Evolutionary conservation across 345 rosid genomes (phyloP).

Genomic region (Isatis tinctoria): DNA sequence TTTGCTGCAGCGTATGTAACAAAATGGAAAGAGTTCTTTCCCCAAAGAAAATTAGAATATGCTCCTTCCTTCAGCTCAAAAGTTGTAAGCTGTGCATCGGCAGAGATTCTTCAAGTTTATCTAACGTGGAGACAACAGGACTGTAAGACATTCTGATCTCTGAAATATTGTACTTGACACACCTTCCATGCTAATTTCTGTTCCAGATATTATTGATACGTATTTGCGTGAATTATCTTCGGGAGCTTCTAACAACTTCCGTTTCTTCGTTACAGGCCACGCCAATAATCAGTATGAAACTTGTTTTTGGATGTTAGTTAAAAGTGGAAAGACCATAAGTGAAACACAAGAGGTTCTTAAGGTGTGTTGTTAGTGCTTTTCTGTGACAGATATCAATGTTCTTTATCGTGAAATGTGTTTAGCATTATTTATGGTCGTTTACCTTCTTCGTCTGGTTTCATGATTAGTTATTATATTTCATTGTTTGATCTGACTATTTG

Average conservation of each 20-base stretch:
- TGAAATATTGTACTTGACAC: neutral
- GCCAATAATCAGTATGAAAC: slow-evolving; percentile 52
- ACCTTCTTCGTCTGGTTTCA: neutral
- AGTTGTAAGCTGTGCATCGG: slow-evolving; percentile 56
- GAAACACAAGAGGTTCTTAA: slow-evolving; percentile 64
- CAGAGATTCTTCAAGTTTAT: slow-evolving; percentile 77
- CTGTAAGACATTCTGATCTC: slow-evolving; percentile 43
- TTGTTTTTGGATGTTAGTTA: slow-evolving; percentile 73
- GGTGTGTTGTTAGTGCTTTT: slow-evolving; percentile 38
- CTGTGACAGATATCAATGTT: neutral
- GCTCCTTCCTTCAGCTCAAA: slow-evolving; percentile 66
- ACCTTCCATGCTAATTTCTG: neutral
- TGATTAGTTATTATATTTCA: neutral
- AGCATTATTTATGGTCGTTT: neutral
- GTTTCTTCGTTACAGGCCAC: slow-evolving; percentile 54
- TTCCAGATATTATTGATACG: neutral
- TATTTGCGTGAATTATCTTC: neutral
- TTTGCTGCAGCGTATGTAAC: slow-evolving; percentile 62
- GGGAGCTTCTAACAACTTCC: neutral
- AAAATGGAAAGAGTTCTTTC: slow-evolving; percentile 74
- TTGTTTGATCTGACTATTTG: neutral
- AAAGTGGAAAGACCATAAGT: slow-evolving; percentile 52
- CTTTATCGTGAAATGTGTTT: neutral
- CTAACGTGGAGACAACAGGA: slow-evolving; percentile 88
- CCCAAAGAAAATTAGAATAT: slow-evolving; percentile 46